Evolutionary conservation across 495 filamentous ascomycete species (phyloP).

Genomic region (Aspergillus wentii): DNA sequence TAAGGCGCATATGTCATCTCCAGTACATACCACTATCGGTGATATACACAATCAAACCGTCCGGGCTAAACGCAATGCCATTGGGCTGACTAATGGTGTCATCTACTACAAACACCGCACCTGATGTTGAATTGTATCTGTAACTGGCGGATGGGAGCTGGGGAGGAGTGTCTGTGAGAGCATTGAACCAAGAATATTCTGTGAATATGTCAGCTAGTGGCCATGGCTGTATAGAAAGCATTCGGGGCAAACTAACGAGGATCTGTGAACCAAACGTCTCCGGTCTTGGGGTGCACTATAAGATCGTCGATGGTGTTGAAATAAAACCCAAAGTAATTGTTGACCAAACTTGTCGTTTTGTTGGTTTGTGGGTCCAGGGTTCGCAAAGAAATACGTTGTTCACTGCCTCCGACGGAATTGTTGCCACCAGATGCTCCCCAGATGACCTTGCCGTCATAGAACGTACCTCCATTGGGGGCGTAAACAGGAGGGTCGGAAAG

Average conservation of each 20-base stretch:
- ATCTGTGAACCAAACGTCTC: slow-evolving; percentile 48
- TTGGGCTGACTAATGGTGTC: slow-evolving; percentile 76
- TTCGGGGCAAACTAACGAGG: slow-evolving; percentile 11
- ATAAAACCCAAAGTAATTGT: slow-evolving; percentile 27
- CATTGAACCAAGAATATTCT: slow-evolving; percentile 33
- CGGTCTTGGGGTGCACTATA: slow-evolving; percentile 21
- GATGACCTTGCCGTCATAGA: slow-evolving; percentile 21
- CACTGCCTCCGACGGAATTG: slow-evolving; percentile 13
- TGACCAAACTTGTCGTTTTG: slow-evolving; percentile 20
- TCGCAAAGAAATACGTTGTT: slow-evolving; percentile 18
- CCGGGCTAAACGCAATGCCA: slow-evolving; percentile 27
- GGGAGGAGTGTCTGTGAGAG: slow-evolving; percentile 23
- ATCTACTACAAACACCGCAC: slow-evolving; percentile 59
- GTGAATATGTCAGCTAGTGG: not conserved
- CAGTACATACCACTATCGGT: slow-evolving; percentile 6
- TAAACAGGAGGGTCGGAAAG: slow-evolving; percentile 31
- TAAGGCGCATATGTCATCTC: not conserved
- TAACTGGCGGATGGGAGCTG: slow-evolving; percentile 32
- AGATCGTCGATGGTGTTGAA: slow-evolving; percentile 24
- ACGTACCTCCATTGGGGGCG: slow-evolving; percentile 24
- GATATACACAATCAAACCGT: slow-evolving; percentile 11
- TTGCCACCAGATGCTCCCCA: slow-evolving; percentile 22
- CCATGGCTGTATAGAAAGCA: not conserved
- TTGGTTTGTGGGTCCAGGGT: slow-evolving; percentile 23
- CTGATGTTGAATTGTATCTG: slow-evolving; percentile 31